Percentiles rank a stretch among this genome's conserved stretches.
Evolutionary conservation across 2,329 filamentous ascomycete species (phyloP).

Genomic region (Pyricularia grisea): DNA sequence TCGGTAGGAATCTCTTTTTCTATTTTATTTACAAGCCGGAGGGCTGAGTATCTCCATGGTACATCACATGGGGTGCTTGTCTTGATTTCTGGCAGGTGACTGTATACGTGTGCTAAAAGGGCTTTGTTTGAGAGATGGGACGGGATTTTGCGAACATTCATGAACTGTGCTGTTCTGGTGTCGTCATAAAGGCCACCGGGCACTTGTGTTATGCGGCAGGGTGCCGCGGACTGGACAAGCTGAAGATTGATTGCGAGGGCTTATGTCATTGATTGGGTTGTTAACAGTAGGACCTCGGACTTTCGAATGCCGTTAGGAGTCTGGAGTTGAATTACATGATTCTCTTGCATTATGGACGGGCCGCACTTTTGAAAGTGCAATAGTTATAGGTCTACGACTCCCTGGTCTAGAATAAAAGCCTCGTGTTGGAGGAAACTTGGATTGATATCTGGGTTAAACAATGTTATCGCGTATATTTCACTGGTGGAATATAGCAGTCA

Average conservation of each 20-base stretch:
- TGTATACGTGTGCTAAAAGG: neutral
- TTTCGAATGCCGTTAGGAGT: neutral
- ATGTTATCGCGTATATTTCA: neutral
- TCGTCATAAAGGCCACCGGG: neutral
- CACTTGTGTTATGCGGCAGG: neutral
- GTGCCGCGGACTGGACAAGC: neutral
- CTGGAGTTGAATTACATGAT: neutral
- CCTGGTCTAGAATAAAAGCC: too few relatives aligned
- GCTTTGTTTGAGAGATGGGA: neutral
- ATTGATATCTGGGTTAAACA: neutral
- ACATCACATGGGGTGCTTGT: neutral
- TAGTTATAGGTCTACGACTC: neutral
- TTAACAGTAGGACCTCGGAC: neutral
- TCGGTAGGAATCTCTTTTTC: neutral
- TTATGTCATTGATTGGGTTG: neutral
- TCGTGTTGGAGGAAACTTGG: neutral
- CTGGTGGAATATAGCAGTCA: neutral
- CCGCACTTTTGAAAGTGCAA: too few relatives aligned
- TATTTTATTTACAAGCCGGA: neutral
- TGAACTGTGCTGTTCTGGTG: neutral
- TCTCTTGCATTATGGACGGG: neutral
- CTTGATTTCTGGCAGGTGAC: neutral
- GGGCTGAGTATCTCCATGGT: neutral
- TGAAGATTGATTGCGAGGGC: neutral
- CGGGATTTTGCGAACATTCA: neutral